Evolutionary conservation across 129 eudicot genomes (phyloP).

Genomic region (Sambucus nigra): DNA sequence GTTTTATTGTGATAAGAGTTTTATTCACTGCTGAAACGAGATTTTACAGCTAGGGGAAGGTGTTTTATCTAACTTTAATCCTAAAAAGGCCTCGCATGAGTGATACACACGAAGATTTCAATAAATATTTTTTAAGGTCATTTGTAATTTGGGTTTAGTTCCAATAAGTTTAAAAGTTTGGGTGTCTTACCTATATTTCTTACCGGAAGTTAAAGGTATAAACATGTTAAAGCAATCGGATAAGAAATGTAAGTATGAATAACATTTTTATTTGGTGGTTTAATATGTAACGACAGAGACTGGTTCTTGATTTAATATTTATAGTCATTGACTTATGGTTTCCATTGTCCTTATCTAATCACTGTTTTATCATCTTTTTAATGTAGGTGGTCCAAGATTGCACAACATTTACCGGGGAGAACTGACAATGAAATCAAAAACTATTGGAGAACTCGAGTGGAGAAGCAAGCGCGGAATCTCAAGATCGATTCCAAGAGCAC

Average conservation of each 20-base stretch:
- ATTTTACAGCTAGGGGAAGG: too few relatives aligned
- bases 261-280: not conserved
- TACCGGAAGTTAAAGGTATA: not conserved
- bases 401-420: conserved; percentile 46
- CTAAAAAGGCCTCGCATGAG: too few relatives aligned
- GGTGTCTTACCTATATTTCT: not conserved
- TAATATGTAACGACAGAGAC: not conserved
- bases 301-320: not conserved
- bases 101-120: too few relatives aligned
- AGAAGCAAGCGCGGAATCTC: conserved; percentile 50
- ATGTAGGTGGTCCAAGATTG: conserved; percentile 57
- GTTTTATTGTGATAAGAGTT: too few relatives aligned
- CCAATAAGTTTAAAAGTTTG: not conserved
- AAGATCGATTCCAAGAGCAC: conserved; percentile 43
- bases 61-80: too few relatives aligned
- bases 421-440: conserved; percentile 66
- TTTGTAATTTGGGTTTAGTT: not conserved
- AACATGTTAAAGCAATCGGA: not conserved
- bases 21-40: too few relatives aligned
- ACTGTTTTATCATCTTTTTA: not conserved
- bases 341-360: not conserved
- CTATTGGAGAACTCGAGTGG: conserved; percentile 68
- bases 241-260: not conserved
- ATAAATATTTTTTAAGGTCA: too few relatives aligned
- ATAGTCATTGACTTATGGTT: not conserved